These are phyloP conservation scores for Verticillium nubilum DNA, from an alignment of 2,329 filamentous ascomycete species.

Conservation along the genomic window DNA sequence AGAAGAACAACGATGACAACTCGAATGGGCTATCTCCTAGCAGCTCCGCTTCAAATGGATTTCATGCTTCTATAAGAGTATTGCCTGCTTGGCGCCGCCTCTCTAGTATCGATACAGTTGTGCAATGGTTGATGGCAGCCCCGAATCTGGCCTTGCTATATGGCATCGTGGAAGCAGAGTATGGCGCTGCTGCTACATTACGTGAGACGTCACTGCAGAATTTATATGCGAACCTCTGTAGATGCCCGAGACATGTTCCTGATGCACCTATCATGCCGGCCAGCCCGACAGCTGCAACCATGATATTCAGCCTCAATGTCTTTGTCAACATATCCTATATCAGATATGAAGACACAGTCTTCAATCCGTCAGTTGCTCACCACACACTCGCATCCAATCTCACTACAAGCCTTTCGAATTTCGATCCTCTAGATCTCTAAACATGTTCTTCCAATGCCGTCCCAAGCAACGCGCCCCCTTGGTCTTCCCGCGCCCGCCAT, in stretches of 20 bases:
- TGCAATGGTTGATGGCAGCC: too few relatives aligned
- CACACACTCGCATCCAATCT: neutral
- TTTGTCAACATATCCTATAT: neutral
- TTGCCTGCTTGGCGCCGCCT: too few relatives aligned
- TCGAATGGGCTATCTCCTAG: too few relatives aligned
- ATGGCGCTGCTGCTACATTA: too few relatives aligned
- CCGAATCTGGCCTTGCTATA: too few relatives aligned
- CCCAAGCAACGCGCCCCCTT: neutral
- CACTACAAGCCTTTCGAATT: neutral
- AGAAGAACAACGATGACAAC: too few relatives aligned
- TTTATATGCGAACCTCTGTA: neutral
- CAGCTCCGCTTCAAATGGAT: too few relatives aligned
- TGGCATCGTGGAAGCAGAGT: too few relatives aligned
- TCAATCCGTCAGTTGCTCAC: neutral
- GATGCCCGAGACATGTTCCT: neutral
- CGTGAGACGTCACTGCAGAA: neutral
- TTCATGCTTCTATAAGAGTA: too few relatives aligned
- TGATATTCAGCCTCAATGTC: neutral
- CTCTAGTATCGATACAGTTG: too few relatives aligned
- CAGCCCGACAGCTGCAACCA: neutral
- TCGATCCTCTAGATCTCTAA: neutral
- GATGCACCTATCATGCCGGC: neutral
- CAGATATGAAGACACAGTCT: neutral
- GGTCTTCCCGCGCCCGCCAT: conserved; percentile 1
- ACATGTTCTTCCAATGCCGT: conserved; percentile 13